These are phyloP conservation scores for Keqinozyma sinolaborantium DNA, from an alignment of 1,139 yeast species.

Conservation along the genomic window DNA sequence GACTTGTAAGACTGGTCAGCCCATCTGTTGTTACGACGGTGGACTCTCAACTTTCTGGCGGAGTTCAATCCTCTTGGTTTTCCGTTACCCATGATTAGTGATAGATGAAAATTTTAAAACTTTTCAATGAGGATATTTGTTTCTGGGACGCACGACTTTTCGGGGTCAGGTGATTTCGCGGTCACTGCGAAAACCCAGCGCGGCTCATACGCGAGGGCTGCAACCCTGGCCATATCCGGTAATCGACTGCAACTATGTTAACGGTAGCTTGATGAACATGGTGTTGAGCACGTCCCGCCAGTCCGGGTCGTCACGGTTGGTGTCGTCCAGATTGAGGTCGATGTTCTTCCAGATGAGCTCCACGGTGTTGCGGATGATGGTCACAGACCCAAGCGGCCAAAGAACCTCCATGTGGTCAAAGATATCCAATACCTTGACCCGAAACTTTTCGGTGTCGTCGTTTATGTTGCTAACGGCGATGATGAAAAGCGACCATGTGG, in stretches of 20 bases:
- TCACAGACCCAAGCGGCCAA: conserved; percentile 20
- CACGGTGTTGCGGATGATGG: conserved; percentile 16
- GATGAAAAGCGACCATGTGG: conserved; percentile 23
- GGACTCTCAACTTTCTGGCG: conserved; percentile 99
- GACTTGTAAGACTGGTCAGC: conserved; percentile 98
- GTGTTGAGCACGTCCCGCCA: conserved; percentile 19
- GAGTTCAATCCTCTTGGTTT: conserved; percentile 99
- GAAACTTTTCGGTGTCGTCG: conserved; percentile 6
- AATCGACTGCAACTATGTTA: conserved; percentile 5
- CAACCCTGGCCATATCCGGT: too few species aligned
- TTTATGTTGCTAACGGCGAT: conserved; percentile 11
- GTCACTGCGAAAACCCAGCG: too few species aligned
- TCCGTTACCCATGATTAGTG: conserved; percentile 74
- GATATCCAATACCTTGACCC: conserved; percentile 13
- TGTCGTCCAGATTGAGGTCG: conserved; percentile 11
- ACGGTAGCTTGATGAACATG: conserved; percentile 15
- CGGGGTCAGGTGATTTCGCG: too few species aligned
- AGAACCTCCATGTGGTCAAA: conserved; percentile 12
- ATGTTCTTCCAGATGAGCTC: conserved; percentile 22
- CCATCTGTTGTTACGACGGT: conserved; percentile 99
- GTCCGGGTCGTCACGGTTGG: conserved; percentile 5
- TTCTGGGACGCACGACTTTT: neutral
- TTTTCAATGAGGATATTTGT: conserved; percentile 2
- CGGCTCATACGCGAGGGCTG: too few species aligned
- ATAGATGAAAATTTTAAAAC: neutral